phyloP scores from a whole-genome alignment of 805 yeast genomes.

The Monosporozyma siamensis region DNA sequence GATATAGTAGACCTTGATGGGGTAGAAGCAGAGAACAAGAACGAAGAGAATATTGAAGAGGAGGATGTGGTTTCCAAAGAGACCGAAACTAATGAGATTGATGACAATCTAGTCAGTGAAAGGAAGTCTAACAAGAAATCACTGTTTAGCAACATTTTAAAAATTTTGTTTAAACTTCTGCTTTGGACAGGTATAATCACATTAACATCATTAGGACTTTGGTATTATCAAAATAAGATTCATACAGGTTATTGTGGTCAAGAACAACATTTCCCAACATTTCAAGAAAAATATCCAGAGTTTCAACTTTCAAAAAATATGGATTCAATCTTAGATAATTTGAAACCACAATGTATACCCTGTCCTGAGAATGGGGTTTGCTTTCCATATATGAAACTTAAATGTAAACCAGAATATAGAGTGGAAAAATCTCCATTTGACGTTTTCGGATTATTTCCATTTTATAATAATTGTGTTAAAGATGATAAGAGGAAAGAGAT shows the following conservation, averaged over 20 bases:
- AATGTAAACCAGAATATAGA: conserved; percentile 64
- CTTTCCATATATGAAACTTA: conserved; percentile 45
- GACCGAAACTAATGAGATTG: too few relatives aligned
- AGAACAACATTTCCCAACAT: conserved; percentile 31
- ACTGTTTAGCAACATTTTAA: not conserved
- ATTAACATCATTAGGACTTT: conserved; percentile 30
- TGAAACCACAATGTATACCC: conserved; percentile 55
- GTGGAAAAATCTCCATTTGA: conserved; percentile 28
- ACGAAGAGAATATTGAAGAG: not conserved
- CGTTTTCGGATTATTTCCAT: conserved; percentile 48
- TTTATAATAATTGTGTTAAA: conserved; percentile 57
- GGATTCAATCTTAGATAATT: conserved; percentile 39
- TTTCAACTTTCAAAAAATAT: conserved; percentile 20
- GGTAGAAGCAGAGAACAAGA: not conserved
- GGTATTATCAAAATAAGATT: conserved; percentile 58
- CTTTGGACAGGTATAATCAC: conserved; percentile 1
- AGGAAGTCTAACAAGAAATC: not conserved
- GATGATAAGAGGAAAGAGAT: conserved; percentile 66
- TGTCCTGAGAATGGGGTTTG: conserved; percentile 84
- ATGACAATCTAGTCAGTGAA: too few relatives aligned
- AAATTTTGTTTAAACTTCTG: conserved; percentile 6
- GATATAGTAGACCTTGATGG: not conserved
- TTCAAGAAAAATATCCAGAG: conserved; percentile 30
- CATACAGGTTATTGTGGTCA: conserved; percentile 69
- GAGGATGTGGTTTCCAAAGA: too few relatives aligned